These are phyloP conservation scores for Metschnikowia cubensis DNA, from an alignment of 805 yeast species.

Conservation along the genomic window DNA sequence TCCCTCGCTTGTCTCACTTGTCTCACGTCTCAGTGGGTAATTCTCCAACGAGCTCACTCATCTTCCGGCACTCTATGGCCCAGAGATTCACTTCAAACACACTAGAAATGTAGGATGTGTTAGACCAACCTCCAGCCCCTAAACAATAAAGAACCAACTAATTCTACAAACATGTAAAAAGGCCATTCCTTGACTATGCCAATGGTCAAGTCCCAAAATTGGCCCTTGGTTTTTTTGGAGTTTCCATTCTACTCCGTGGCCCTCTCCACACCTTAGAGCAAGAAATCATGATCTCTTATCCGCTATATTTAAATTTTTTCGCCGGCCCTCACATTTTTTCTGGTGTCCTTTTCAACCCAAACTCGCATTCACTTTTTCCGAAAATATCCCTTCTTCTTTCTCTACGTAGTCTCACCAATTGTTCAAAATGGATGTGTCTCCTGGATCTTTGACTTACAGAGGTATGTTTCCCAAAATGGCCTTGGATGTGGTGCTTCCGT, in stretches of 20 bases:
- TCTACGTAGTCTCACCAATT: slow-evolving; percentile 2
- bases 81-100: no score
- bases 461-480: slow-evolving; percentile 49
- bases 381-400: slow-evolving; percentile 4
- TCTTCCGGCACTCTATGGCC: no score
- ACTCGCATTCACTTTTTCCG: slow-evolving; percentile 2
- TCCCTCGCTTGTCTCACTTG: no score
- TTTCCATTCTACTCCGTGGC: background rate
- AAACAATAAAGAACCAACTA: no score
- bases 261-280: background rate
- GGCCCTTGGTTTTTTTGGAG: no score
- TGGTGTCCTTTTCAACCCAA: slow-evolving; percentile 3
- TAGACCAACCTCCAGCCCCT: no score
- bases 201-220: no score
- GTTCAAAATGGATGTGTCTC: slow-evolving; percentile 61
- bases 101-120: no score
- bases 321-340: slow-evolving; percentile 4
- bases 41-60: no score
- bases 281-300: background rate
- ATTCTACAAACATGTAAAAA: no score
- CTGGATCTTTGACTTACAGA: slow-evolving; percentile 68
- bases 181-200: no score
- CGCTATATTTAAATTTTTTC: background rate
- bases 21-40: no score
- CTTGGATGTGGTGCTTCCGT: background rate